Base-by-base conservation (phyloP, 495 filamentous ascomycete genomes). In the Tuber umbilicatum region DNA sequence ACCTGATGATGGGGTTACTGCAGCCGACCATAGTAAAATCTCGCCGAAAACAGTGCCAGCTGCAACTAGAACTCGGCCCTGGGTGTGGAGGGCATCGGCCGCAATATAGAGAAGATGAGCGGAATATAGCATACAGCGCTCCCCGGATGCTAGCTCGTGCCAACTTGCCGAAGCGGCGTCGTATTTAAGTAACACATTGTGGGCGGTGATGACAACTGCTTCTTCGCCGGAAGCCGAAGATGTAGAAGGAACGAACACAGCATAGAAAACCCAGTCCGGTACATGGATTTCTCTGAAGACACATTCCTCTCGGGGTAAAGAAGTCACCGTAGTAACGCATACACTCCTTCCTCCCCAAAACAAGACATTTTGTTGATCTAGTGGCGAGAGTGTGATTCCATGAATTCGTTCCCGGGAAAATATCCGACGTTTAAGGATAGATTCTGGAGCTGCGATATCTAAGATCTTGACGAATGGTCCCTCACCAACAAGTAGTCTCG, bases 11-110 rank as follows among this genome's bases (percentile, higher is more conserved):
- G 31, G 17, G 37, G 45, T 38, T 37, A 86, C 77, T 64, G 85
- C 83, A 78, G 89, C 92, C 74, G 91, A 94, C 94, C 94, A 98
- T 4, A 97, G 87, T 19, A 97, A 85, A 40, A 97, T 91, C 82
- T 98, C 93, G 1, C 95, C 95, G 83, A 97, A 97, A 0, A 93
- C 93, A 0, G 96, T 97, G 0, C 95, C 95, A 2, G 92, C 91
- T 40, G 93, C 92, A 21, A 97, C 86, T 39, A 98, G 85, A 45
- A 97, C 82, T 60, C 85, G 84, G 60, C 86, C 87, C 3, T 82
- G 37, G 17, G 87, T 86, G n/a, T 89, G 82, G 55, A 87, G 80
- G 37, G 42, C 16, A 35, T 71, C 50, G 0, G 45, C 40, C 5
- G 77, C 73, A 68, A 73, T 35, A 14, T 73, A 55, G 9, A 79